Percentiles rank a stretch among this genome's conserved stretches.
These are phyloP conservation scores for Aspergillus carlsbadensis DNA, from an alignment of 495 filamentous ascomycete genomes.

Conservation along the genomic window DNA sequence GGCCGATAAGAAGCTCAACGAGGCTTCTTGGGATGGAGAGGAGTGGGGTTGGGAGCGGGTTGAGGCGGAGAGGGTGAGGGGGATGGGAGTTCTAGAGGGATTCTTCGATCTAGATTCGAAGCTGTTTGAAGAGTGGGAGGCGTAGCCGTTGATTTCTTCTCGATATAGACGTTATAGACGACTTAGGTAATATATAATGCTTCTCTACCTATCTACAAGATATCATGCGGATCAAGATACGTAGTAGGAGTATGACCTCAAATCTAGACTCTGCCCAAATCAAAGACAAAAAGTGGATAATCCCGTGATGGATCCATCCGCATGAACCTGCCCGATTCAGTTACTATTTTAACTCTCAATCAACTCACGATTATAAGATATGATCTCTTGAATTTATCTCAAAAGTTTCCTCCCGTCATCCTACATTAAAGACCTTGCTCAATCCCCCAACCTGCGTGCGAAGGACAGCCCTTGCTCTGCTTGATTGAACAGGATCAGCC, in stretches of 20 bases:
- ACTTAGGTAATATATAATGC: too few species aligned
- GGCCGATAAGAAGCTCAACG: conserved; percentile 34
- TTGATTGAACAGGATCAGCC: too few species aligned
- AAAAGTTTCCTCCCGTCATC: not conserved
- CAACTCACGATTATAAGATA: not conserved
- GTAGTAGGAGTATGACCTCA: not conserved
- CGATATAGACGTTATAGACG: too few species aligned
- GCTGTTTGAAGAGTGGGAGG: conserved; percentile 41
- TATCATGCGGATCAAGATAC: too few species aligned
- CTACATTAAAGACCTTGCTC: not conserved
- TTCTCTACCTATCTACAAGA: not conserved
- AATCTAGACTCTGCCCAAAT: not conserved
- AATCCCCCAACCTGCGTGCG: too few species aligned
- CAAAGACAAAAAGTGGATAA: not conserved
- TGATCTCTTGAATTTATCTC: not conserved
- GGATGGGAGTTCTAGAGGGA: conserved; percentile 51
- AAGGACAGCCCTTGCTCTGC: too few species aligned
- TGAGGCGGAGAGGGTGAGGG: conserved; percentile 56
- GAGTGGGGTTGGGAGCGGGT: conserved; percentile 57
- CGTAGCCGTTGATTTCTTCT: conserved; percentile 3
- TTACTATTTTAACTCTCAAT: not conserved
- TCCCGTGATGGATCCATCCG: conserved; percentile 9
- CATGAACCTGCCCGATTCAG: conserved; percentile 18
- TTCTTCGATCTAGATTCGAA: conserved; percentile 52
- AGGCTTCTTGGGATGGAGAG: conserved; percentile 33